Evolutionary conservation across 345 rosid species (phyloP), one percentile per base, ranked within the genome.

Genomic region (Camelina laxa): DNA sequence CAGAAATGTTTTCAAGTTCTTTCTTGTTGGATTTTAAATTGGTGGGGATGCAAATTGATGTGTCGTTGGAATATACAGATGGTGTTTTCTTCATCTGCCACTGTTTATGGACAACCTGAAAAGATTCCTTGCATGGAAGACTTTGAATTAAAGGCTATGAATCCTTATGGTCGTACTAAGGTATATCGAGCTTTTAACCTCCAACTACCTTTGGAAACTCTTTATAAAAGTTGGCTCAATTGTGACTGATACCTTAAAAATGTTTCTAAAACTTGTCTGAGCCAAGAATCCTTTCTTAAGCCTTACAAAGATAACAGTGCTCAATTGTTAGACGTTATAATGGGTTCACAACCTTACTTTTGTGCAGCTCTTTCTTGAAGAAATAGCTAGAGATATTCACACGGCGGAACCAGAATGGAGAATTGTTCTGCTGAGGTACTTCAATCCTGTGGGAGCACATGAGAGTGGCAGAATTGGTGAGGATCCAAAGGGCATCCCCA

Each of bases 51-150:
- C 7, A 30, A 62, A 54, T 10, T 59, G 19, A 4, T 63, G 53
- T 57, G 50, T 11, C 49, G 61, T 49, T 71, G 68, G n/a, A 56
- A 33, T 15, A 16, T 59, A 8, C 75, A 92, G 99, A 85, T 91
- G 90, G 97, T 90, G 53, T 95, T 95, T 79, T 95, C 99, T 21
- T 95, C 99, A 39, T 92, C 97, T 20, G 90, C 99, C 9, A 95
- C 99, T 75, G 97, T 91, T 15, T 95, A 92, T 75, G 96, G 97
- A 75, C 97, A 95, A 86, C 99, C 99, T 57, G 91, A 87, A 65
- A 87, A 80, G 63, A 86, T 90, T 54, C 96, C 97, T 9, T 91
- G 96, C 68, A 78, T 85, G 61, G 98, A 91, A 76, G 89, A 85
- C 81, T 91, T 86, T 70, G 77, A 84, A 47, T 74, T 87, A 24